A percentile compares a stretch with the other conserved stretches of the same genome.
phyloP scores from a whole-genome alignment of 2,329 filamentous ascomycete species.

The Seiridium unicorne region DNA sequence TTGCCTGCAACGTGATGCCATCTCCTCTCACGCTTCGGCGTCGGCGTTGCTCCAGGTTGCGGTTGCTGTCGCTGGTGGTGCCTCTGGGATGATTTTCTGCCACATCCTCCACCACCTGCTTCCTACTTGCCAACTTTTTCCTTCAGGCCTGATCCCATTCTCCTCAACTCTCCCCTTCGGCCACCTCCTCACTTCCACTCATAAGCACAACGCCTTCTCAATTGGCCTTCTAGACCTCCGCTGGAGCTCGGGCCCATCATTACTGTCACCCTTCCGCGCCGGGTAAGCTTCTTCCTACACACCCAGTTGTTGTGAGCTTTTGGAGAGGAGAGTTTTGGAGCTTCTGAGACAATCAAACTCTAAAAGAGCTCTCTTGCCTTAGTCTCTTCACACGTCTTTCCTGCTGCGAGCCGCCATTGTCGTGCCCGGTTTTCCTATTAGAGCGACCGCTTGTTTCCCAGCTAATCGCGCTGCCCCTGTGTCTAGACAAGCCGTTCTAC shows the following conservation, averaged over 20 bases:
- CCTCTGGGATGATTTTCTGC: background rate
- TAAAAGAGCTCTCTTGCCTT: background rate
- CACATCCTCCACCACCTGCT: background rate
- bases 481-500: constrained; percentile 2
- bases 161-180: background rate
- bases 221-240: background rate
- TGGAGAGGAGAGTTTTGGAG: background rate
- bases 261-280: background rate
- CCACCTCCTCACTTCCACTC: background rate
- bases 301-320: background rate
- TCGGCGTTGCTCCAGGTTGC: background rate
- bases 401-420: background rate
- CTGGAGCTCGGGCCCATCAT: background rate
- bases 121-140: background rate
- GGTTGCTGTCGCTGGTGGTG: background rate
- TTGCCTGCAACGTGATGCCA: background rate
- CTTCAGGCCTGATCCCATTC: background rate
- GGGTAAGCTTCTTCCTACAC: background rate
- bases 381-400: background rate
- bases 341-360: constrained; percentile 4
- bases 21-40: background rate
- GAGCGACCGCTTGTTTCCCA: background rate
- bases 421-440: background rate
- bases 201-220: background rate
- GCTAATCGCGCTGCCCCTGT: background rate